These are phyloP conservation scores for Stachybotrys elegans DNA, from an alignment of 2,329 filamentous ascomycete species.

Conservation along the genomic window DNA sequence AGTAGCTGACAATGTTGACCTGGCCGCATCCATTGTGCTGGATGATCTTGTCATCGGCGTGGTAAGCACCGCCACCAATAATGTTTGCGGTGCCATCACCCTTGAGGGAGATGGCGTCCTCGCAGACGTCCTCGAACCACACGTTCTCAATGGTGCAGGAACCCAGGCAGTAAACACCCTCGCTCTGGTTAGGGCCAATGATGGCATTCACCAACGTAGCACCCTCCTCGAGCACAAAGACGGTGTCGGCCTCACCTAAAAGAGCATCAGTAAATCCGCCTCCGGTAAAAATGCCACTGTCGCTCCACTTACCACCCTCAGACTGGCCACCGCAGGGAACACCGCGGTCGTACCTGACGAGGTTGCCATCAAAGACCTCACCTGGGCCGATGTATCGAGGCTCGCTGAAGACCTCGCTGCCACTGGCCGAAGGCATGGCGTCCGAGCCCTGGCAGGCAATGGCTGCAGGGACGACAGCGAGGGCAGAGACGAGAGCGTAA, in stretches of 20 bases:
- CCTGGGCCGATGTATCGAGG: conserved; percentile 23
- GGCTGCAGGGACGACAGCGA: conserved; percentile 20
- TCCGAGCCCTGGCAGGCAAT: conserved; percentile 21
- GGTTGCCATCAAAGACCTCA: conserved; percentile 23
- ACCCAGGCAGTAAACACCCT: conserved; percentile 41
- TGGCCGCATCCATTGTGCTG: conserved; percentile 44
- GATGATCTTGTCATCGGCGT: conserved; percentile 39
- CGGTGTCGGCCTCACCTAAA: conserved; percentile 24
- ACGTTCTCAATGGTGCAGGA: conserved; percentile 38
- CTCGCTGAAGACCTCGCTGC: conserved; percentile 17
- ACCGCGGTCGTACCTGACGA: conserved; percentile 34
- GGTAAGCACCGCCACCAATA: conserved; percentile 37
- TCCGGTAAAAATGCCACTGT: conserved; percentile 34
- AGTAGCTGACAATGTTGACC: conserved; percentile 35
- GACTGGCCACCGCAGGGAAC: conserved; percentile 33
- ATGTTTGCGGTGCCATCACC: conserved; percentile 33
- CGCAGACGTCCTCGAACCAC: conserved; percentile 44
- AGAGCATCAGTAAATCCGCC: conserved; percentile 32
- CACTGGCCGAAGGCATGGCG: conserved; percentile 22
- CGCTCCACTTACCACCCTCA: conserved; percentile 30
- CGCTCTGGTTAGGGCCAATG: conserved; percentile 38
- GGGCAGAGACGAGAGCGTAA: conserved; percentile 10
- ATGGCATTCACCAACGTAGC: conserved; percentile 40
- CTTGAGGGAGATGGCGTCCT: conserved; percentile 24
- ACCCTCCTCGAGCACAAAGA: conserved; percentile 35